Base-by-base conservation (phyloP, 495 filamentous ascomycete species). In the Pseudoneurospora amorphoporcata region DNA sequence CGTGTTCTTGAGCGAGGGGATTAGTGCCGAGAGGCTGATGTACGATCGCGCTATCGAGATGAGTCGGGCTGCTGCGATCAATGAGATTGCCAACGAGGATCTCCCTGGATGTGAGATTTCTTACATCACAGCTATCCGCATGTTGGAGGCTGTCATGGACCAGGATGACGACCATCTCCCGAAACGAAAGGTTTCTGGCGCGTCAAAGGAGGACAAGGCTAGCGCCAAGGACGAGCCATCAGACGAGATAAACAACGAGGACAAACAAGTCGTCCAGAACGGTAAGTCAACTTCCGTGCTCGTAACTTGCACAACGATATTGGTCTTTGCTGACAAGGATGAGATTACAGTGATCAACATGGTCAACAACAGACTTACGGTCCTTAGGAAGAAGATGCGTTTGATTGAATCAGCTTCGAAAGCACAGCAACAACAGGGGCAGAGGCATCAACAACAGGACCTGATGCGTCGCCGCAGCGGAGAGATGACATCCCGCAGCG, bases 1-100 rank as follows among this genome's bases (percentile, higher is more conserved):
- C 0, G 84, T 87, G 12, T 78, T 84, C 23, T 75, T 92, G 16
- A 89, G 85, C 3, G 84, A 88, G 7, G 95, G 95, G 7, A 89
- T 98, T 47, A 97, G 94, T 29, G 95, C 95, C 0, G 95, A 98
- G 82, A 97, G 93, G 81, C 82, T 99, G 68, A 99, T 99, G 96
- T 99, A 97, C 76, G 96, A 99, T 74, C 92, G 95, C 16, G 95
- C 95, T 4, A 81, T 97, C 32, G 95, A 99, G 80, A 97, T 99
- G 95, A 97, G 93, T 75, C 90, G 94, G 43, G 88, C 92, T 3
- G 94, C 95, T 7, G 95, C 95, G 4, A 95, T 98, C 78, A 97
- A 94, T 76, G 95, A 99, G 82, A 90, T 98, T 70, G 92, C 95
- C 9, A 91, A 92, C 69, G 92, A 96, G 72, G 94, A 99, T 84